These are phyloP conservation scores for Phytophthora cryptogea DNA, from an alignment of 352 stramenopile genomes.

Conservation along the genomic window DNA sequence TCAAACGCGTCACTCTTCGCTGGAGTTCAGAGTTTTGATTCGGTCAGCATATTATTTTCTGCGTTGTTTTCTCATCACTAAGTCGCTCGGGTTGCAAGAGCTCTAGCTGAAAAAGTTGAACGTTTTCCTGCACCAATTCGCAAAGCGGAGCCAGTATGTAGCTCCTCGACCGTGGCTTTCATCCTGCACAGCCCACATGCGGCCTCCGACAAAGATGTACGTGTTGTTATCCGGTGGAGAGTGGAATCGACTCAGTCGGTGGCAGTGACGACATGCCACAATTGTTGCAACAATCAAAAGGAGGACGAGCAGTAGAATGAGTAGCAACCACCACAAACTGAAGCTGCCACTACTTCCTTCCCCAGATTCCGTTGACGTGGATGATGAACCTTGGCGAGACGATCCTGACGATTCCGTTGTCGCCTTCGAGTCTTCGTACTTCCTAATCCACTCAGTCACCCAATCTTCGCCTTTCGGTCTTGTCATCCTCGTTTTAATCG, in stretches of 20 bases:
- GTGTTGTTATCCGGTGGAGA: slow-evolving; percentile 24
- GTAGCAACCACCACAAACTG: slow-evolving; percentile 26
- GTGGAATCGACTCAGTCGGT: slow-evolving; percentile 28
- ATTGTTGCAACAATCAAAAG: slow-evolving; percentile 28
- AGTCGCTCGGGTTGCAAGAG: slow-evolving; percentile 1
- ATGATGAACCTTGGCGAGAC: slow-evolving; percentile 20
- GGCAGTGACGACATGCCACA: slow-evolving; percentile 26
- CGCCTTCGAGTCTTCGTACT: slow-evolving; percentile 4
- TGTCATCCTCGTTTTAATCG: slow-evolving; percentile 10
- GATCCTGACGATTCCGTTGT: slow-evolving; percentile 14
- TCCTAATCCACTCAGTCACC: slow-evolving; percentile 34
- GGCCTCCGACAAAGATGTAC: slow-evolving; percentile 33
- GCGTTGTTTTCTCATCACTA: no score
- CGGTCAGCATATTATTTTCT: no score
- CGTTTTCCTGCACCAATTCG: slow-evolving; percentile 33
- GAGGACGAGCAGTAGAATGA: slow-evolving; percentile 26
- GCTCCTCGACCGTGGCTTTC: slow-evolving; percentile 17
- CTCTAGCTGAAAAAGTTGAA: slow-evolving; percentile 25
- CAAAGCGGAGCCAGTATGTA: slow-evolving; percentile 32
- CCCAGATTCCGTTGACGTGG: slow-evolving; percentile 16
- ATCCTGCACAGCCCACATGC: slow-evolving; percentile 33
- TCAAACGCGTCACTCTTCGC: no score
- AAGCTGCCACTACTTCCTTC: slow-evolving; percentile 5
- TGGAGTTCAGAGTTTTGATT: no score
- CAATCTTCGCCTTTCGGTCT: slow-evolving; percentile 19